These are phyloP conservation scores for Xylariaceae sp. DNA, from an alignment of 2,329 filamentous ascomycete genomes.

Conservation along the genomic window DNA sequence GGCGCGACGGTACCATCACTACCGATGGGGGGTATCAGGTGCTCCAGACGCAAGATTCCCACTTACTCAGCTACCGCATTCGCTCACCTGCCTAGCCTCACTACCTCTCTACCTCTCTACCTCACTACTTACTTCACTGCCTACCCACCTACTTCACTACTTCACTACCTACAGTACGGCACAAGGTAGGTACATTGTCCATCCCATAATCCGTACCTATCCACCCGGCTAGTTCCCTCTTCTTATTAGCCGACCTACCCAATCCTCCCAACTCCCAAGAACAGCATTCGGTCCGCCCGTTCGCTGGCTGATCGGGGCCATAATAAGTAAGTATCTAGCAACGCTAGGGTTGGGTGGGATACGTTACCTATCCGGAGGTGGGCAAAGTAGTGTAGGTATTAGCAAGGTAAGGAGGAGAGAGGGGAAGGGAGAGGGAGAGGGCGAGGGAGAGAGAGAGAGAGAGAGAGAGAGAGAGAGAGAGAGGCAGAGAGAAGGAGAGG, in stretches of 20 bases:
- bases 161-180: too few species aligned
- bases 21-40: conserved; percentile 6
- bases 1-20: conserved; percentile 5
- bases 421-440: background rate
- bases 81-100: conserved; percentile 17
- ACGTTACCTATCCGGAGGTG: conserved; percentile 7
- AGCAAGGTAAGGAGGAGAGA: background rate
- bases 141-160: too few species aligned
- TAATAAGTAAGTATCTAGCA: background rate
- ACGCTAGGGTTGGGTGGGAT: conserved; percentile 1
- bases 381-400: background rate
- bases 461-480: background rate
- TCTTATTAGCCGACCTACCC: conserved; percentile 16
- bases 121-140: too few species aligned
- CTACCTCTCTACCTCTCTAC: background rate
- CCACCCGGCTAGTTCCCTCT: conserved; percentile 18
- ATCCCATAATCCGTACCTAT: conserved; percentile 5
- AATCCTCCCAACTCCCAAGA: conserved; percentile 15
- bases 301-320: conserved; percentile 3
- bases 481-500: background rate
- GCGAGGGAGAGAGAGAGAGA: background rate
- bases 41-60: conserved; percentile 10
- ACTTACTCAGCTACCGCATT: conserved; percentile 20
- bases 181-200: background rate
- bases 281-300: conserved; percentile 17